Conservation (phyloP, 257 asterid genomes). For the Apocynum venetum region DNA sequence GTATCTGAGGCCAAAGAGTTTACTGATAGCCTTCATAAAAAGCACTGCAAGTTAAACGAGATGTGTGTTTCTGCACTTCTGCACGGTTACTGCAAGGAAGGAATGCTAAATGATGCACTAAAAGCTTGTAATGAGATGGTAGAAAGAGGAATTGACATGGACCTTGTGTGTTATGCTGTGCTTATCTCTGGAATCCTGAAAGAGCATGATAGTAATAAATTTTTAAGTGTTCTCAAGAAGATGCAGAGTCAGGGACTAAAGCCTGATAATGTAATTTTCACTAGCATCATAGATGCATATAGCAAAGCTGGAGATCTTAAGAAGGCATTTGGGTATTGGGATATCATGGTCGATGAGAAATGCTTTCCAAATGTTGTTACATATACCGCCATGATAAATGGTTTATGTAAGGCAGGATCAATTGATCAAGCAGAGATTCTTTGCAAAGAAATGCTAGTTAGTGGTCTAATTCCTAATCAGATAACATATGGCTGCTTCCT, state of each 20-base stretch:
- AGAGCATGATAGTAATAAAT: conserved; percentile 35
- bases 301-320: conserved; percentile 56
- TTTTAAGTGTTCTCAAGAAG: conserved; percentile 43
- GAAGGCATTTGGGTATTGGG: conserved; percentile 73
- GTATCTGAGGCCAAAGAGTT: conserved; percentile 62
- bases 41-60: conserved; percentile 49
- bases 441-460: conserved; percentile 51
- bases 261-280: conserved; percentile 65
- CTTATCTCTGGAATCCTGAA: conserved; percentile 52
- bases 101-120: conserved; percentile 61
- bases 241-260: conserved; percentile 53
- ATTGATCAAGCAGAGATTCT: conserved; percentile 55
- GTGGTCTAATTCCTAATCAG: conserved; percentile 62
- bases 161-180: conserved; percentile 65
- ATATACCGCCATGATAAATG: conserved; percentile 64
- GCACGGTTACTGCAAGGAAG: conserved; percentile 63
- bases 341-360: conserved; percentile 66
- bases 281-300: conserved; percentile 60
- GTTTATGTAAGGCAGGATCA: conserved; percentile 59
- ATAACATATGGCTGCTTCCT: conserved; percentile 79
- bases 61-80: conserved; percentile 77
- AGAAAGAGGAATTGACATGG: conserved; percentile 61
- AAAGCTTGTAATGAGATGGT: conserved; percentile 45
- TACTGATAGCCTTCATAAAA: conserved; percentile 50
- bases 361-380: conserved; percentile 58